phyloP scores from a whole-genome alignment of 208 protist species.

The Crithidia sp. region DNA sequence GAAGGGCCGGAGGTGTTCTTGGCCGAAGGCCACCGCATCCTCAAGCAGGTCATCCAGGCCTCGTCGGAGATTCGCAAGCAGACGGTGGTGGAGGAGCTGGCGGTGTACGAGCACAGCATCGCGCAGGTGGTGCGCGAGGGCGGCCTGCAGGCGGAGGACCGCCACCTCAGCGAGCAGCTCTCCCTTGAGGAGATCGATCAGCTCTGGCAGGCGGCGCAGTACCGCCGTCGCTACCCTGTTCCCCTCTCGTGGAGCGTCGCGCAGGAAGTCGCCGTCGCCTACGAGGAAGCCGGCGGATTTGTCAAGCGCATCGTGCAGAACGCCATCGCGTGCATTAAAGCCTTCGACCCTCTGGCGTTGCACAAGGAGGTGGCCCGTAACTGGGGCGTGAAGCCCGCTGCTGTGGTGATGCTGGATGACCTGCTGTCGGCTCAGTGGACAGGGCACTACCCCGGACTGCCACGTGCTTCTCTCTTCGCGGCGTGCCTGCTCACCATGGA shows the following conservation, averaged over 20 bases:
- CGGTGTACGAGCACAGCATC: slow-evolving; percentile 60
- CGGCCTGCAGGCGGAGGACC: slow-evolving; percentile 48
- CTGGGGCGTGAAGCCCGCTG: slow-evolving; percentile 79
- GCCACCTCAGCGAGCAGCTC: slow-evolving; percentile 61
- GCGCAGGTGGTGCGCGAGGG: slow-evolving; percentile 31
- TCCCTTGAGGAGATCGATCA: slow-evolving; percentile 75
- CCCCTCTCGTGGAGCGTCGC: slow-evolving; percentile 67
- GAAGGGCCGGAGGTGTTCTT: slow-evolving; percentile 48
- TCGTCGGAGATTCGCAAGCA: slow-evolving; percentile 68
- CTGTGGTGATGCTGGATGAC: slow-evolving; percentile 80
- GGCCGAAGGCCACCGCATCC: slow-evolving; percentile 59
- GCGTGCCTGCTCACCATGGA: slow-evolving; percentile 76
- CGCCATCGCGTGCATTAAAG: slow-evolving; percentile 54
- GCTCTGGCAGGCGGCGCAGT: slow-evolving; percentile 65
- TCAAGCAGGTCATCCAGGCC: slow-evolving; percentile 65
- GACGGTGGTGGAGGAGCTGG: slow-evolving; percentile 79
- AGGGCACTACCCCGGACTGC: slow-evolving; percentile 66
- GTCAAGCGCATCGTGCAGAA: slow-evolving; percentile 79
- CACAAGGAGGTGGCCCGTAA: slow-evolving; percentile 81
- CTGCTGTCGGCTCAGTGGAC: slow-evolving; percentile 55
- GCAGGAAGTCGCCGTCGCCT: slow-evolving; percentile 45
- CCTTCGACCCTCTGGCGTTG: slow-evolving; percentile 54
- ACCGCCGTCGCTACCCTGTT: slow-evolving; percentile 47
- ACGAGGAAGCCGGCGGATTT: slow-evolving; percentile 70
- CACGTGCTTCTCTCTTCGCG: slow-evolving; percentile 70